Base-by-base conservation (phyloP, 768 basidiomycete genomes). In the Calvatia gigantea region DNA sequence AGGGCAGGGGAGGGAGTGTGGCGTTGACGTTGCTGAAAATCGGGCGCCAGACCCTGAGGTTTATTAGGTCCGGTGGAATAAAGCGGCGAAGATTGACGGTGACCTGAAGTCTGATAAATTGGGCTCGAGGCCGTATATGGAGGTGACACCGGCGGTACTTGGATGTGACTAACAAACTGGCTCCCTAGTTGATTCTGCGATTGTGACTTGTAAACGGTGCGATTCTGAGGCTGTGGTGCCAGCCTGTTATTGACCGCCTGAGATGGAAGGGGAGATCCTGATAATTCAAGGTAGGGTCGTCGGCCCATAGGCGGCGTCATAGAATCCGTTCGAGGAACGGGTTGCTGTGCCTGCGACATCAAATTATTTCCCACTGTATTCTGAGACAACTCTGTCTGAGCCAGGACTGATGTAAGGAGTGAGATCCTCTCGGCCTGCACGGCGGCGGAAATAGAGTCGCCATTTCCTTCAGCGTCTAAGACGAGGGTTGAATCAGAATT, bases 351-450 rank as follows among this genome's bases (percentile, higher is more conserved):
- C 32, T n/a, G 61, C 57, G 35, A 56, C 37, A 54, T 60, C 54
- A 39, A 60, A 35, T 19, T 51, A 31, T 12, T 37, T 44, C 39
- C 54, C 14, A 25, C 42, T 23, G 53, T 33, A 60, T 47, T 62
- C 43, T 51, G 58, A 28, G 60, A 61, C 44, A 63, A 49, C 60
- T 83, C 79, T 15, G 79, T 79, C 63, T 84, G 83, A 2, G 82
- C 71, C 49, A 92, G 81, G 39, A 91, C 85, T 48, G 85, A 83
- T 1, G 89, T 87, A 47, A 93, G 78, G 17, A 92, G 76, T 23
- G 86, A 85, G 60, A 93, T 91, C 51, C 91, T 84, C 65, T 92
- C 91, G 14, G 88, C 85, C 69, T 93, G 91, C 39, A 92, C 89
- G 21, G 88, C 87, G 33, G 86, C 80, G 42, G 89, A 91, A 63